Evolutionary conservation across 1,139 yeast species (phyloP), one percentile per base, ranked within the genome.

Genomic region (Suhomyces kunorum): DNA sequence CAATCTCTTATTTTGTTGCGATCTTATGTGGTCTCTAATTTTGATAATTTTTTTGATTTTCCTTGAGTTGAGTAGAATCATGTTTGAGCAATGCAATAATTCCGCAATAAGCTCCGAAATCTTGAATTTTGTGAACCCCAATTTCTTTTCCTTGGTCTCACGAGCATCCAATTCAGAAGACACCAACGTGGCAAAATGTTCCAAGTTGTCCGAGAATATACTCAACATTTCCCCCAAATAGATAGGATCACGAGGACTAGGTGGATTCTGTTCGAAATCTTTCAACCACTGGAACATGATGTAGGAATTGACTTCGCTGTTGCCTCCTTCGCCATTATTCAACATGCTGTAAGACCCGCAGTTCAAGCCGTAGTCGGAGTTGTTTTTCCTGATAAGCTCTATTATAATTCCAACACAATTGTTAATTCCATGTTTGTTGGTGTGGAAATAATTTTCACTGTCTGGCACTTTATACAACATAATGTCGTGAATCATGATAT

Each of bases 181-280:
- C 52, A 69, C 53, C 36, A 70, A 54, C 8, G 54, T 56, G 20
- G 58, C 52, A 38, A 73, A 63, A 14, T 59, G 55, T 7, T 53
- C 58, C 33, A 73, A 55, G 39, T 66, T 59, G n/a, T 68, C 65
- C 0, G 75, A 68, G 43, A 73, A 72, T 5, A 71, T 53, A 4
- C 53, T 49, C 34, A 73, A 57, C 71, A 73, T 68, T 17, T 69
- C 74, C 1, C 78, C 78, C 39, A 73, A 55, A 43, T 64, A 71
- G 3, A 73, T 64, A 1, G 77, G 77, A 46, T 73, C 77, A 36
- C 76, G 53, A 4, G 68, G 61, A 3, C 75, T 71, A 0, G 78
- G 78, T 1, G 76, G 75, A 40, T 73, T 72, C 44, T 69, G 74
- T 28, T 72, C 77, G 49, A 72, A 70, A 48, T 72, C 77, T 44